Evolutionary conservation across 768 basidiomycete species (phyloP), one percentile per base, ranked within the genome.

Genomic region (Amanita rubescens): DNA sequence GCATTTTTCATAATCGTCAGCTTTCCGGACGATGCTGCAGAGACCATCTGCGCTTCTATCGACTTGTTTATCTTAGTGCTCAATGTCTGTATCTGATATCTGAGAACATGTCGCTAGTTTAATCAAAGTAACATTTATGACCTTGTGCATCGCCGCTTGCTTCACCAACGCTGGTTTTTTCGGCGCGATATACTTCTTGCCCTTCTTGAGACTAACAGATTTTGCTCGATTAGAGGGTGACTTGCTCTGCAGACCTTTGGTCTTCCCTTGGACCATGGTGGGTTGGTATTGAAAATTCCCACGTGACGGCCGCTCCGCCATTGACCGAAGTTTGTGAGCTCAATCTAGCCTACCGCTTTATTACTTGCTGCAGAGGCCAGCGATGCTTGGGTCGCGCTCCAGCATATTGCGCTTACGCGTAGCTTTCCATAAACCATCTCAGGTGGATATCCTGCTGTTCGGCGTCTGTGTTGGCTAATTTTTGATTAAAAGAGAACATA

Each of bases 1-100:
- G 71, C 67, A 56, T 84, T 80, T 71, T 88, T 90, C 92, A 97
- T 92, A 66, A 97, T 93, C 25, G 90, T 90, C 57, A 97, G 75
- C 66, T 90, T 92, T 35, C 94, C 94, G 39, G 84, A 75, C 4
- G 90, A 92, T 3, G 94, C 94, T 6, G 92, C 92, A 46, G 82
- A 73, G 11, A 91, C 88, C 83, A 94, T 91, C 69, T 94, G 93
- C 51, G 79, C 77, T 67, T 97, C 94, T 61, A 97, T 94, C 19
- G 88, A 90, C 66, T 82, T 84, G 67, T 89, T 92, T 65, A 96
- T 94, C 71, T 93, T 94, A 49, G 91, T 87, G 55, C 87, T 87
- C 58, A 96, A 76, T 62, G 81, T 75, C 93, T 95, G 63, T 15
- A 27, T 15, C 24, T 12, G 19, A 34, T 42, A 43, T 19, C 41